Percentiles rank a stretch among this genome's conserved stretches.
phyloP scores from a whole-genome alignment of 2,329 filamentous ascomycete species.

The Paracoccidioides lutzii region DNA sequence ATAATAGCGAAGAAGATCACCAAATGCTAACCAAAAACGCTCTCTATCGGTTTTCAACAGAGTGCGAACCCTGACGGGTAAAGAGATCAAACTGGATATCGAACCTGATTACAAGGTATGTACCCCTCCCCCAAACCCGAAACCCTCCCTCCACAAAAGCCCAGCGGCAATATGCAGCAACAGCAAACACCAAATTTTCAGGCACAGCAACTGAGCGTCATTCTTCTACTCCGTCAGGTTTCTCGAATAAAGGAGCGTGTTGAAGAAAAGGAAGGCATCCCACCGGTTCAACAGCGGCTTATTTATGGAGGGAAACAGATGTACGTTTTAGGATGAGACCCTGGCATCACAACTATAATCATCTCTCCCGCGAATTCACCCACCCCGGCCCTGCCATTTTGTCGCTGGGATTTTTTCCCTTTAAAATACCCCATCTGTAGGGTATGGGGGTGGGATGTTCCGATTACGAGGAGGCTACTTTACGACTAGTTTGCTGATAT shows the following conservation, averaged over 20 bases:
- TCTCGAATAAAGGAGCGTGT: conserved; percentile 97
- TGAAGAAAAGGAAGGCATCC: conserved; percentile 97
- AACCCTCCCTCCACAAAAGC: not conserved
- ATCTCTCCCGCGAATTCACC: not conserved
- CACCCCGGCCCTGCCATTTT: too few relatives aligned
- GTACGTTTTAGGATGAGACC: conserved; percentile 39
- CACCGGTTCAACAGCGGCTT: conserved; percentile 86
- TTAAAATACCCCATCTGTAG: too few relatives aligned
- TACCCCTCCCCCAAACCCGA: not conserved
- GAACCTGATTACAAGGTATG: conserved; percentile 80
- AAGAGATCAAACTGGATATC: conserved; percentile 98
- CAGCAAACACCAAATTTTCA: not conserved
- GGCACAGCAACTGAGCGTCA: not conserved
- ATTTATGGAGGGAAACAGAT: conserved; percentile 98
- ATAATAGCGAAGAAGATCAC: not conserved
- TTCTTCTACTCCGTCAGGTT: conserved; percentile 45
- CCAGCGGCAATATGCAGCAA: not conserved
- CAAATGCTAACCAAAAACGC: conserved; percentile 3
- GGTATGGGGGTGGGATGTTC: too few relatives aligned
- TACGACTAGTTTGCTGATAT: too few relatives aligned
- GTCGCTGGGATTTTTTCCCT: too few relatives aligned
- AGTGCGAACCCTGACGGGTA: conserved; percentile 93
- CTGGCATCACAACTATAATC: not conserved
- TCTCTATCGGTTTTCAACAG: conserved; percentile 35
- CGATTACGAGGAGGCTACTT: too few relatives aligned